phyloP scores from a whole-genome alignment of 805 yeast species.

The Candida ficus region DNA sequence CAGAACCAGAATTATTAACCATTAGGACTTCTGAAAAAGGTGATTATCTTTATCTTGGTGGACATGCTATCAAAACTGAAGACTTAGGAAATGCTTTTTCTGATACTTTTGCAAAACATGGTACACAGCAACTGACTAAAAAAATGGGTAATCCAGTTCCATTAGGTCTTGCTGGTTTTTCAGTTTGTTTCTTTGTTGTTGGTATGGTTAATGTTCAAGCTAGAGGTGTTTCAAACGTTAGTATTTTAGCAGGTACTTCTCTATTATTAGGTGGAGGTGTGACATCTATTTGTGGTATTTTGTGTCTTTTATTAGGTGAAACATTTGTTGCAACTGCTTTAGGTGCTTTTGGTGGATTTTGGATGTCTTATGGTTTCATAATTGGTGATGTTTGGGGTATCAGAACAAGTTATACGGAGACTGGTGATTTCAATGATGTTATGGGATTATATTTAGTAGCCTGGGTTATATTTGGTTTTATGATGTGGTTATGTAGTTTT shows the following conservation, averaged over 20 bases:
- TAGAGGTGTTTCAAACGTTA: slow-evolving; percentile 36
- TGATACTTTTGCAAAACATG: not conserved
- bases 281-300: slow-evolving; percentile 44
- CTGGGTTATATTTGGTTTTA: slow-evolving; percentile 46
- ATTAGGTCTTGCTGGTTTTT: slow-evolving; percentile 45
- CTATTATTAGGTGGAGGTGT: slow-evolving; percentile 45
- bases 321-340: slow-evolving; percentile 52
- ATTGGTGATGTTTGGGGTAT: slow-evolving; percentile 40
- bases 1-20: not conserved
- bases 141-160: slow-evolving; percentile 40
- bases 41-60: slow-evolving; percentile 22
- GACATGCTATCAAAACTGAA: slow-evolving; percentile 7
- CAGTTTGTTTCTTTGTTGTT: slow-evolving; percentile 40
- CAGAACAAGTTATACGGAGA: slow-evolving; percentile 32
- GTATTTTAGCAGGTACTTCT: slow-evolving; percentile 39
- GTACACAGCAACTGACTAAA: not conserved
- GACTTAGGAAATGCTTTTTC: not conserved
- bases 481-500: slow-evolving; percentile 40
- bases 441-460: slow-evolving; percentile 44
- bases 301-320: slow-evolving; percentile 46
- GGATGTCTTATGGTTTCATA: slow-evolving; percentile 44
- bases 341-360: slow-evolving; percentile 49
- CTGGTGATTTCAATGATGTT: slow-evolving; percentile 35
- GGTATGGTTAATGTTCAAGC: slow-evolving; percentile 44
- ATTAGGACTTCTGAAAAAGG: slow-evolving; percentile 30